phyloP scores from a whole-genome alignment of 768 basidiomycete genomes.

The Lactarius deliciosus region DNA sequence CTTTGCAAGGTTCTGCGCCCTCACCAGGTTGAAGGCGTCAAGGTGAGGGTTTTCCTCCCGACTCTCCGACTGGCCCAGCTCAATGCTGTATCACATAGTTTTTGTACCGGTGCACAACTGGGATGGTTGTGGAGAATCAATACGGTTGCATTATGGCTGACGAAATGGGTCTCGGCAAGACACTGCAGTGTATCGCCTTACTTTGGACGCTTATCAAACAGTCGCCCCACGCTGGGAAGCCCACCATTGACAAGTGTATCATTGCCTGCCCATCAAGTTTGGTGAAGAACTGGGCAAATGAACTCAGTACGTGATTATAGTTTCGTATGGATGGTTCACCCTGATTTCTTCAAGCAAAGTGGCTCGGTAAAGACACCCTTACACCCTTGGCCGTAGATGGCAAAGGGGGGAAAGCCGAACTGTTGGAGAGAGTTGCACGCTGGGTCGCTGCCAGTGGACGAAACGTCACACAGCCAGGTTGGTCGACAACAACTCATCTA shows the following conservation, averaged over 20 bases:
- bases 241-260: slow-evolving; percentile 94
- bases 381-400: slow-evolving; percentile 89
- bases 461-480: slow-evolving; percentile 90
- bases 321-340: slow-evolving; percentile 7
- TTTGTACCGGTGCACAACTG: slow-evolving; percentile 91
- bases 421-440: slow-evolving; percentile 74
- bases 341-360: slow-evolving; percentile 66
- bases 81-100: slow-evolving; percentile 55
- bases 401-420: slow-evolving; percentile 80
- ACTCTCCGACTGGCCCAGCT: slow-evolving; percentile 15
- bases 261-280: slow-evolving; percentile 96
- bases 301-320: slow-evolving; percentile 61
- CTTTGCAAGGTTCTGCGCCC: slow-evolving; percentile 87
- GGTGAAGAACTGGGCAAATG: slow-evolving; percentile 99
- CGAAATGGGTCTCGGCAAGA: slow-evolving; percentile 98
- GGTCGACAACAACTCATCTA: slow-evolving; percentile 20
- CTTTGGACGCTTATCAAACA: slow-evolving; percentile 96
- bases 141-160: slow-evolving; percentile 99
- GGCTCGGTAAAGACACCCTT: slow-evolving; percentile 86
- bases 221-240: slow-evolving; percentile 82
- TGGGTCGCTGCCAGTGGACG: slow-evolving; percentile 91
- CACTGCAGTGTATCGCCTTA: slow-evolving; percentile 93
- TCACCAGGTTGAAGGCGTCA: slow-evolving; percentile 98
- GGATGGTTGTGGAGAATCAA: slow-evolving; percentile 88
- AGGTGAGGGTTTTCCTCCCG: slow-evolving; percentile 50